Base-by-base conservation (phyloP, 129 eudicot genomes). In the Flaveria bidentis region DNA sequence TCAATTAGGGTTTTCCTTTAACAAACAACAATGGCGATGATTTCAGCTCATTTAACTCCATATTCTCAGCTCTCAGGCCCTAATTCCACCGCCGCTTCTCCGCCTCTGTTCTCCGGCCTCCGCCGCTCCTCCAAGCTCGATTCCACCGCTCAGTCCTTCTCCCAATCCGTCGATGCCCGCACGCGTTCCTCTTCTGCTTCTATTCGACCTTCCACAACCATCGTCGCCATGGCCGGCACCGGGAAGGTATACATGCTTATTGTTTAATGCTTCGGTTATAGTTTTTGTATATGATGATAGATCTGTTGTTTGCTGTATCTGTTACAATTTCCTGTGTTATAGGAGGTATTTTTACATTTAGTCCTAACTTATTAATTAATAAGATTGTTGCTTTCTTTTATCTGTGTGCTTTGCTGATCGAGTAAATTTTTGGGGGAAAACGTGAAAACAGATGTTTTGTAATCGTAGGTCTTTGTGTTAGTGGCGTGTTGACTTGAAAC, bases 211-310 rank as follows among this genome's bases (percentile, higher is more conserved):
- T 82, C 69, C 86, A 85, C 88, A 56, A 81, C 82, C 53, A 91
- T 95, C 82, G 94, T 87, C 47, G 72, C 96, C 73, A 95, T 95
- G 99, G 96, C 99, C 69, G 97, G 90, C 79, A 76, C 99, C 73
- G 96, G 96, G 9, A 95, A 95, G 90, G 99, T 94, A 75, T 73
- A 73, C 17, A 7, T 5, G 41, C 1, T 36, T 36, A 36, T 36
- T 36, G 26, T 17, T 7, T 36, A 3, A 10, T 20, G 1, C 22
- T 18, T 9, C 8, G 23, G 8, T 78, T 10, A 2, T 77, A 12
- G 4, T 13, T 20, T 66, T 36, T 5, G 4, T 0, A 5, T 56
- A 44, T 55, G 36, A 45, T 46, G 0, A 28, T 49, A 78, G 76
- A 69, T 69, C 61, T 64, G 17, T 22, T 72, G 7, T 52, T 33